These are phyloP conservation scores for Boletus patriciae DNA, from an alignment of 768 basidiomycete species.

Conservation along the genomic window DNA sequence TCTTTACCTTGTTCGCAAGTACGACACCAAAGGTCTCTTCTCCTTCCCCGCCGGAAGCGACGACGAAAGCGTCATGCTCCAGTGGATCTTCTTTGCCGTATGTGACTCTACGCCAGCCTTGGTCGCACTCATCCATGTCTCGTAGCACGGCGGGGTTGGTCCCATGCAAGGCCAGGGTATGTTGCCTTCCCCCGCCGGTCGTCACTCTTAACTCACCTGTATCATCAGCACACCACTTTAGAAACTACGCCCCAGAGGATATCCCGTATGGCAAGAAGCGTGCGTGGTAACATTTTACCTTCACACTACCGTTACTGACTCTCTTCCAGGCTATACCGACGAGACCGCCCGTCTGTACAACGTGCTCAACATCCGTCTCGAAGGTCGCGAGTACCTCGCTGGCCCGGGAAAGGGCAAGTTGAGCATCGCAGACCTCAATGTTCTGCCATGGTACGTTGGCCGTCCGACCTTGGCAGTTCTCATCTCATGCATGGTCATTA, in stretches of 20 bases:
- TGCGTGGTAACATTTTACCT: constrained; percentile 26
- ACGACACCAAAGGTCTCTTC: constrained; percentile 74
- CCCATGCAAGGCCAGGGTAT: constrained; percentile 83
- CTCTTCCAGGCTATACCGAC: constrained; percentile 61
- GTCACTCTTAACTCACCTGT: constrained; percentile 10
- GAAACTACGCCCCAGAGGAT: constrained; percentile 59
- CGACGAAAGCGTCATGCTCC: constrained; percentile 68
- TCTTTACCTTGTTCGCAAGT: constrained; percentile 78
- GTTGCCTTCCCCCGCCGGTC: not conserved
- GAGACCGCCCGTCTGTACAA: constrained; percentile 82
- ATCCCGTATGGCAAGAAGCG: constrained; percentile 69
- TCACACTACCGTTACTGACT: not conserved
- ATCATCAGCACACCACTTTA: constrained; percentile 65
- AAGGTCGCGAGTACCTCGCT: constrained; percentile 72
- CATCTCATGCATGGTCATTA: constrained; percentile 24
- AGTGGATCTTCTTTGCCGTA: constrained; percentile 87
- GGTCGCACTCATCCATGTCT: not conserved
- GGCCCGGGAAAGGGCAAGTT: constrained; percentile 70
- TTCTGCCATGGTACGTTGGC: constrained; percentile 54
- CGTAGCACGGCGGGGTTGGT: constrained; percentile 74
- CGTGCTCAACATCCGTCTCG: constrained; percentile 80
- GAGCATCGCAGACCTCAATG: constrained; percentile 73
- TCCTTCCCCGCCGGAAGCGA: constrained; percentile 60
- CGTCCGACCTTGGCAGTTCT: not conserved
- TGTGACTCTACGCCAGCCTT: constrained; percentile 9